Evolutionary conservation across 176 grass and related monocot genomes (phyloP).

Genomic region (Oryza nivara): DNA sequence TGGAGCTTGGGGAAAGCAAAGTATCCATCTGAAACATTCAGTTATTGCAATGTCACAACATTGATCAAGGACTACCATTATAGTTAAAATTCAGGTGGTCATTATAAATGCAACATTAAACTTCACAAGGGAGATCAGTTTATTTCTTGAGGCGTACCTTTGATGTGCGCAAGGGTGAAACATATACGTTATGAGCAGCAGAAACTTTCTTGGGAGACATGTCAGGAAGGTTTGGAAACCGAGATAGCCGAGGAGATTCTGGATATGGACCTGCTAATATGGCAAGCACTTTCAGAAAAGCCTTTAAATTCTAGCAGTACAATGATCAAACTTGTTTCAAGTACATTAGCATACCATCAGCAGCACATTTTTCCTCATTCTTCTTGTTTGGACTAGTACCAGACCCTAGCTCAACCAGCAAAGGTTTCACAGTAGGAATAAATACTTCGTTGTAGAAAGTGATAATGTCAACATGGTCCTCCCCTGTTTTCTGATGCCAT

Average conservation of each 20-base stretch:
- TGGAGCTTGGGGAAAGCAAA: constrained; percentile 93
- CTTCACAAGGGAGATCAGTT: background rate
- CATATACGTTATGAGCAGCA: constrained; percentile 92
- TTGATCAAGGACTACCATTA: constrained; percentile 5
- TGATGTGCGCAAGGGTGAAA: constrained; percentile 83
- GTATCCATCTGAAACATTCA: constrained; percentile 75
- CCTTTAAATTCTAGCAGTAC: constrained; percentile 6
- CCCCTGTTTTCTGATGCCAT: constrained; percentile 75
- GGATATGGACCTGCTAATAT: constrained; percentile 64
- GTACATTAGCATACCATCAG: constrained; percentile 57
- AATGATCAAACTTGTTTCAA: constrained; percentile 20
- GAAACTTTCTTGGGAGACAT: constrained; percentile 99
- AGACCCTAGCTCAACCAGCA: constrained; percentile 83
- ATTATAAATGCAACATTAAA: background rate
- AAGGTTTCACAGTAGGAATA: constrained; percentile 82
- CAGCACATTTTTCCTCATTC: constrained; percentile 60
- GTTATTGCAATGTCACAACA: background rate
- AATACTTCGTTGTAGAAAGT: constrained; percentile 98
- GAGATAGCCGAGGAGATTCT: constrained; percentile 81
- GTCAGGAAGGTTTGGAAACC: constrained; percentile 96
- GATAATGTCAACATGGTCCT: constrained; percentile 92
- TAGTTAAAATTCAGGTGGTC: constrained; percentile 4
- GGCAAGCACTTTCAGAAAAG: constrained; percentile 39
- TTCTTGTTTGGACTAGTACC: constrained; percentile 59
- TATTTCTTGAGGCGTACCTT: constrained; percentile 58